Conservation (phyloP, 2,329 filamentous ascomycete genomes). For the Aspergillus alliaceus region DNA sequence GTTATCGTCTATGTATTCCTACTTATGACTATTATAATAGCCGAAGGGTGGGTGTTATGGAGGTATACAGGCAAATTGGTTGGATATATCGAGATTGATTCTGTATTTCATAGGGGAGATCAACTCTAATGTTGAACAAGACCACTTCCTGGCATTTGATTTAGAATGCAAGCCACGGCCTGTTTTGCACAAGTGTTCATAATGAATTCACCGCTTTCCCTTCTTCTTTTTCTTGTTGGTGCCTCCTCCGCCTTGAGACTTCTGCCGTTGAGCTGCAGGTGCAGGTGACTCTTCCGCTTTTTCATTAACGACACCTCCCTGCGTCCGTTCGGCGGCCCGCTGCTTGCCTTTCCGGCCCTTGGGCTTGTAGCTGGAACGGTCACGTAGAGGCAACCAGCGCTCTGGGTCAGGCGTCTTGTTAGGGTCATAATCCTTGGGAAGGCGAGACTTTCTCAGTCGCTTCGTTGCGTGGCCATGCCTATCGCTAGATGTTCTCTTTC, state of each 20-base stretch:
- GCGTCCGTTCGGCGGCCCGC: conserved; percentile 74
- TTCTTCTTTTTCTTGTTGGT: conserved; percentile 53
- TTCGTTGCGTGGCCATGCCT: conserved; percentile 37
- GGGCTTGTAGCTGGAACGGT: conserved; percentile 83
- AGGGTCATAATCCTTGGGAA: conserved; percentile 60
- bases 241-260: conserved; percentile 34
- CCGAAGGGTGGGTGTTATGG: background rate
- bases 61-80: background rate
- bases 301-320: conserved; percentile 79
- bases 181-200: background rate
- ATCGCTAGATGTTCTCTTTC: conserved; percentile 41
- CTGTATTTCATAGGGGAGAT: background rate
- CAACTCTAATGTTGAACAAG: background rate
- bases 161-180: background rate
- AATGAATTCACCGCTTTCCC: conserved; percentile 45
- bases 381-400: conserved; percentile 86
- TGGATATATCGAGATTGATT: background rate
- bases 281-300: conserved; percentile 58
- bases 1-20: background rate
- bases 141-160: background rate
- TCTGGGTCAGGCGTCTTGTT: conserved; percentile 83
- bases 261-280: conserved; percentile 31
- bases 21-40: background rate
- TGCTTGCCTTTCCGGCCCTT: conserved; percentile 92
- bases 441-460: conserved; percentile 46